Evolutionary conservation across 768 basidiomycete species (phyloP).

Genomic region (Arthromyces matolae): DNA sequence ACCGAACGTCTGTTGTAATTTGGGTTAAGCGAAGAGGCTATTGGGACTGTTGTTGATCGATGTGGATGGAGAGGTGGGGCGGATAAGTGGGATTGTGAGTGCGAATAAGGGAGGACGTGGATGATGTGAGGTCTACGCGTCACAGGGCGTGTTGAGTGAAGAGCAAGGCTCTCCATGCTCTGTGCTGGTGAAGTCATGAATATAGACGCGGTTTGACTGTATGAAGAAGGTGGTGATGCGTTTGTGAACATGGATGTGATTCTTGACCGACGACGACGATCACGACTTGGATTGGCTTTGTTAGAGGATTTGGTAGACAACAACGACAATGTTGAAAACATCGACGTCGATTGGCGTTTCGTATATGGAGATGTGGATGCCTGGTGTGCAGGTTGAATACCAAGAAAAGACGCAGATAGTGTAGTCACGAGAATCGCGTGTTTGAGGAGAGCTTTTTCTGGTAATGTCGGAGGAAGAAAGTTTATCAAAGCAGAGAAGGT

Average conservation of each 20-base stretch:
- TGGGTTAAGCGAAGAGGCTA: neutral
- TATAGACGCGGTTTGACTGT: neutral
- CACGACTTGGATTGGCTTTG: too few species aligned
- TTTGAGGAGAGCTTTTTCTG: constrained; percentile 41
- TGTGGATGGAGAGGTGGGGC: neutral
- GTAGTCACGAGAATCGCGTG: constrained; percentile 43
- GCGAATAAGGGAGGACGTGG: constrained; percentile 24
- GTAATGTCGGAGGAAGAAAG: constrained; percentile 35
- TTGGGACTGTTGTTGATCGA: neutral
- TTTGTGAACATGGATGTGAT: too few species aligned
- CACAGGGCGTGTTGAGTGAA: neutral
- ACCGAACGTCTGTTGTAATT: neutral
- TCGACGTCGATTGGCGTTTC: constrained; percentile 4
- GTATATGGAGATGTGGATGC: neutral
- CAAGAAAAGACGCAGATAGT: constrained; percentile 34
- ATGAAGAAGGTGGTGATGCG: too few species aligned
- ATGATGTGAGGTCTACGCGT: constrained; percentile 17
- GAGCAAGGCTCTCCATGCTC: constrained; percentile 11
- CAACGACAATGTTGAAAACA: constrained; percentile 11
- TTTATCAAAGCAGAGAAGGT: constrained; percentile 42
- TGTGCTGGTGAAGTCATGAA: neutral
- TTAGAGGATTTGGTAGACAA: constrained; percentile 1
- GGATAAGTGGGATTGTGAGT: neutral
- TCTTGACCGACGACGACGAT: too few species aligned
- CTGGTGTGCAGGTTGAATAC: constrained; percentile 10